Evolutionary conservation across 495 filamentous ascomycete species (phyloP).

Genomic region (Cairneyella variabilis): DNA sequence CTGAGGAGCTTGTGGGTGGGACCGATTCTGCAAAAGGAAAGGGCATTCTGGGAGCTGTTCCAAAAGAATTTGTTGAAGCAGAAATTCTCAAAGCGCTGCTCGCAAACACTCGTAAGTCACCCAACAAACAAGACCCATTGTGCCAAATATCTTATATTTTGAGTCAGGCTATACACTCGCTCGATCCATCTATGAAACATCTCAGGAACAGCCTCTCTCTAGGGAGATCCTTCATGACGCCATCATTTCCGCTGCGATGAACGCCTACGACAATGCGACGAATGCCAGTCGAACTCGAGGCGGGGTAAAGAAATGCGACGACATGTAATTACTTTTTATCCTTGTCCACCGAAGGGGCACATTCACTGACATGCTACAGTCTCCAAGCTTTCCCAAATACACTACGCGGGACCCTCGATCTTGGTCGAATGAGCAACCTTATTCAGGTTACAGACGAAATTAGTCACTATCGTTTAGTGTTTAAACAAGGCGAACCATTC

Average conservation of each 20-base stretch:
- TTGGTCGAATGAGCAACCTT: slow-evolving; percentile 61
- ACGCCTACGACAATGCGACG: slow-evolving; percentile 82
- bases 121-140: background rate
- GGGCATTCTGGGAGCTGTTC: slow-evolving; percentile 70
- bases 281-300: slow-evolving; percentile 84
- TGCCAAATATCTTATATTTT: background rate
- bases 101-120: slow-evolving; percentile 60
- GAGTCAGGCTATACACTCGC: slow-evolving; percentile 63
- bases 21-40: slow-evolving; percentile 31
- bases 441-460: slow-evolving; percentile 83
- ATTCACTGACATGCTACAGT: slow-evolving; percentile 32
- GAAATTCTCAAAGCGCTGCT: slow-evolving; percentile 74
- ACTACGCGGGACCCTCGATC: slow-evolving; percentile 50
- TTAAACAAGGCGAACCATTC: slow-evolving; percentile 90
- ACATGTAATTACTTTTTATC: slow-evolving; percentile 58
- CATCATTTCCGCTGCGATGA: slow-evolving; percentile 63
- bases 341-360: background rate
- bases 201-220: slow-evolving; percentile 46
- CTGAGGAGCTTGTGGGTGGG: slow-evolving; percentile 34
- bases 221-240: slow-evolving; percentile 55
- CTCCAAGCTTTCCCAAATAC: slow-evolving; percentile 66
- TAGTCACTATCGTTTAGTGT: slow-evolving; percentile 80
- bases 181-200: slow-evolving; percentile 63
- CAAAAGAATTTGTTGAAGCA: slow-evolving; percentile 59
- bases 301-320: slow-evolving; percentile 76